A percentile compares a stretch with the other conserved stretches of the same genome.
phyloP scores from a whole-genome alignment of 106 monocot species.

The Acanthochlamys bracteata region DNA sequence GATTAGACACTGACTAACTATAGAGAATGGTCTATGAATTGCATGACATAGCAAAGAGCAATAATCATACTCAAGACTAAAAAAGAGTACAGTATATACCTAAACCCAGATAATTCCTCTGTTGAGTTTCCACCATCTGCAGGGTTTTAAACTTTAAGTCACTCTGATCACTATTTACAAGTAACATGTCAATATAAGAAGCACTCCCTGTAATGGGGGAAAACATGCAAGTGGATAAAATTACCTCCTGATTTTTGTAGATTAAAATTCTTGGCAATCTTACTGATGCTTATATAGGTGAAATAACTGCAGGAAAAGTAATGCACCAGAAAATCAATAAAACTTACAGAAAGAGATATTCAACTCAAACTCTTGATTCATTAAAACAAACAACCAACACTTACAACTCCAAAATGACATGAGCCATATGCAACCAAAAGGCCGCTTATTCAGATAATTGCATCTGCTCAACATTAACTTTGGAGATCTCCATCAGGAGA shows the following conservation, averaged over 20 bases:
- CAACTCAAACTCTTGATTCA: neutral
- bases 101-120: slow-evolving; percentile 7
- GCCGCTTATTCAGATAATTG: too few relatives aligned
- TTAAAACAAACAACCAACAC: too few relatives aligned
- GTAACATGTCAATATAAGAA: neutral
- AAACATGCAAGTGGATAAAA: neutral
- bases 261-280: slow-evolving; percentile 39
- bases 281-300: slow-evolving; percentile 63
- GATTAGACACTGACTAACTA: too few relatives aligned
- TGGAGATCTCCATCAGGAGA: too few relatives aligned
- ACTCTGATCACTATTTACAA: neutral
- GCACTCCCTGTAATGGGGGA: too few relatives aligned
- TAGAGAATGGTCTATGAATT: too few relatives aligned
- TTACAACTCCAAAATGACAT: too few relatives aligned
- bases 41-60: too few relatives aligned
- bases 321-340: neutral
- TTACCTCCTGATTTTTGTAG: slow-evolving; percentile 16
- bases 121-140: too few relatives aligned
- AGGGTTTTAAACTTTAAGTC: too few relatives aligned
- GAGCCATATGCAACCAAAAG: too few relatives aligned
- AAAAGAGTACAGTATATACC: slow-evolving; percentile 12
- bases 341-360: slow-evolving; percentile 33
- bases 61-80: neutral
- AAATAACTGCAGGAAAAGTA: slow-evolving; percentile 50
- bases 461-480: too few relatives aligned